phyloP scores from a whole-genome alignment of 371 early-diverging fungal genomes.

The Apophysomyces elegans region DNA sequence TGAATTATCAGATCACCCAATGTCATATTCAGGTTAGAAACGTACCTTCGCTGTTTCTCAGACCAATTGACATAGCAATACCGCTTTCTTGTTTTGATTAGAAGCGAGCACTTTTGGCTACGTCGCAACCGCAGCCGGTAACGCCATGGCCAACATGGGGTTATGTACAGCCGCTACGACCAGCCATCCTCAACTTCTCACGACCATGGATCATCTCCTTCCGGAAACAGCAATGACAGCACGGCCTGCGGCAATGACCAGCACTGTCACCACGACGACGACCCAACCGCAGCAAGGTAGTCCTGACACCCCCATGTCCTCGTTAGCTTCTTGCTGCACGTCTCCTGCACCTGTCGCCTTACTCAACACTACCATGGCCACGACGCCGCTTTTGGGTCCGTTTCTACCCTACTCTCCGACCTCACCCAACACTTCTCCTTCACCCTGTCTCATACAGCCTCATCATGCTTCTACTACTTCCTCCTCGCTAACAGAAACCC shows the following conservation, averaged over 20 bases:
- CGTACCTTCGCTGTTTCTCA: no score
- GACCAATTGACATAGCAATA: no score
- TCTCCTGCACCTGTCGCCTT: slow-evolving; percentile 26
- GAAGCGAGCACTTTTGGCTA: background rate
- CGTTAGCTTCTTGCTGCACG: slow-evolving; percentile 23
- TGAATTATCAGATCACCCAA: slow-evolving; percentile 12
- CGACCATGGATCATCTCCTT: slow-evolving; percentile 8
- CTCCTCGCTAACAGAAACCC: slow-evolving; percentile 18
- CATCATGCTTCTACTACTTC: background rate
- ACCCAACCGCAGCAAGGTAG: slow-evolving; percentile 6
- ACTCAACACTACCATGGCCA: slow-evolving; percentile 1
- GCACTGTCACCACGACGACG: slow-evolving; percentile 6
- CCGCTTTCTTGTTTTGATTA: background rate
- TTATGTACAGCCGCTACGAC: slow-evolving; percentile 8
- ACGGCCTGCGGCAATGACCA: background rate
- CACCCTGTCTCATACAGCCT: slow-evolving; percentile 25
- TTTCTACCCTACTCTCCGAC: slow-evolving; percentile 23
- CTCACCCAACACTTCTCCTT: slow-evolving; percentile 29
- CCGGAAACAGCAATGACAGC: background rate
- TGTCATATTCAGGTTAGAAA: slow-evolving; percentile 7
- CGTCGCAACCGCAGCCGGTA: slow-evolving; percentile 10
- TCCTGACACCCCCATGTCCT: slow-evolving; percentile 19
- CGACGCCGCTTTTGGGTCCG: slow-evolving; percentile 2
- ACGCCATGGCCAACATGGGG: slow-evolving; percentile 13
- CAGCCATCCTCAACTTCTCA: slow-evolving; percentile 2